These are phyloP conservation scores for Pseudotsuga menziesii DNA, from an alignment of 75 land plant species.

Conservation along the genomic window DNA sequence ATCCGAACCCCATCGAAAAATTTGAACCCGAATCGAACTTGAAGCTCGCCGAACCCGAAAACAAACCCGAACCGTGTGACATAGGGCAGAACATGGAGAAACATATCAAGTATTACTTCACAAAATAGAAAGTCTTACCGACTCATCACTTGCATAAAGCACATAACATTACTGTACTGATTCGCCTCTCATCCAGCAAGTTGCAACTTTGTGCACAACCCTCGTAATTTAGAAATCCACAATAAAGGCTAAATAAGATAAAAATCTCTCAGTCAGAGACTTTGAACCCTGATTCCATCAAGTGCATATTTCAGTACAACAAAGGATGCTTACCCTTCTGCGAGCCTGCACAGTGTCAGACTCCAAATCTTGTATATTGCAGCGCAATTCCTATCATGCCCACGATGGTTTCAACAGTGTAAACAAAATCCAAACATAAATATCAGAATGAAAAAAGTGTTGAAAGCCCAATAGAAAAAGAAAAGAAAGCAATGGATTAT, in stretches of 20 bases:
- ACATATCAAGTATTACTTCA: too few species aligned
- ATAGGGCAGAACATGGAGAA: too few species aligned
- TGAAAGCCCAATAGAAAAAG: too few species aligned
- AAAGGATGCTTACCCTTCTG: conserved; percentile 42
- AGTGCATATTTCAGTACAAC: too few species aligned
- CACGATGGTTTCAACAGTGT: too few species aligned
- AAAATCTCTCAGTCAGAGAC: not conserved
- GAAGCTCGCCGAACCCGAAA: too few species aligned
- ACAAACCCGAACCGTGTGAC: too few species aligned
- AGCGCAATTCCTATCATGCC: conserved; percentile 43
- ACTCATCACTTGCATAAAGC: conserved; percentile 74
- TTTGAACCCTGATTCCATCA: too few species aligned
- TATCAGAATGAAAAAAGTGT: not conserved
- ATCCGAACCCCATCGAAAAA: too few species aligned
- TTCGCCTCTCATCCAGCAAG: conserved; percentile 77
- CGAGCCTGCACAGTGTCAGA: conserved; percentile 70
- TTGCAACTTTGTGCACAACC: conserved; percentile 48
- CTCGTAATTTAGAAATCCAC: not conserved
- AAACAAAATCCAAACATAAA: not conserved
- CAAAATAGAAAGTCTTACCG: conserved; percentile 33
- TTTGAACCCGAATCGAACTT: too few species aligned
- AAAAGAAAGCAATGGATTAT: not conserved
- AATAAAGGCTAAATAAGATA: not conserved
- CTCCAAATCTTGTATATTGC: conserved; percentile 38
- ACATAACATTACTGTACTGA: conserved; percentile 50